phyloP scores from a whole-genome alignment of 768 basidiomycete species.

The Tulasnella calospora region DNA sequence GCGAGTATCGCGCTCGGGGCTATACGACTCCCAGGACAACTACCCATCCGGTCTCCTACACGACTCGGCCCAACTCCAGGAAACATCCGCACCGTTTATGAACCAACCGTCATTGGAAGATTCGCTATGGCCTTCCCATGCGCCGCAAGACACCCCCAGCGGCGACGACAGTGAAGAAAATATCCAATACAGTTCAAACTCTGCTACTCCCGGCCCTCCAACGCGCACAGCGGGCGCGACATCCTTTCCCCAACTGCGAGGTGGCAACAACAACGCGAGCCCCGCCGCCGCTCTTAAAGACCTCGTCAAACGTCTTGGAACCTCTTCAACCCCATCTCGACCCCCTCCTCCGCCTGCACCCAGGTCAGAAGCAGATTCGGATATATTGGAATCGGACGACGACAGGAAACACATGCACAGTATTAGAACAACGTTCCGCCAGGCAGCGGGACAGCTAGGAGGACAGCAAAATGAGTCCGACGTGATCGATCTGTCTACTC shows the following conservation, averaged over 20 bases:
- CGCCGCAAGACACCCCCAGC: neutral
- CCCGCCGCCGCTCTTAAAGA: conserved; percentile 11
- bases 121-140: conserved; percentile 15
- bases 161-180: conserved; percentile 7
- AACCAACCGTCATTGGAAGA: conserved; percentile 12
- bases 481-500: neutral
- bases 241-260: neutral
- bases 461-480: neutral
- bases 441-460: neutral
- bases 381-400: conserved; percentile 19
- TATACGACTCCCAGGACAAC: conserved; percentile 15
- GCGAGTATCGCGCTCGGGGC: conserved; percentile 12
- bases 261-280: neutral
- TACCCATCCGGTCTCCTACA: conserved; percentile 11
- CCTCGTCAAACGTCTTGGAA: neutral
- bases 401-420: neutral
- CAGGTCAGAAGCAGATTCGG: conserved; percentile 22
- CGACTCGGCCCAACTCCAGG: conserved; percentile 2
- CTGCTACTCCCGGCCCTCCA: conserved; percentile 17
- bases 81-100: conserved; percentile 19
- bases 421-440: neutral
- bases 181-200: neutral
- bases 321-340: neutral
- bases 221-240: conserved; percentile 1
- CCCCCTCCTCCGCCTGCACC: conserved; percentile 10